Evolutionary conservation across 768 basidiomycete species (phyloP).

Genomic region (Leucosporidium scottii): DNA sequence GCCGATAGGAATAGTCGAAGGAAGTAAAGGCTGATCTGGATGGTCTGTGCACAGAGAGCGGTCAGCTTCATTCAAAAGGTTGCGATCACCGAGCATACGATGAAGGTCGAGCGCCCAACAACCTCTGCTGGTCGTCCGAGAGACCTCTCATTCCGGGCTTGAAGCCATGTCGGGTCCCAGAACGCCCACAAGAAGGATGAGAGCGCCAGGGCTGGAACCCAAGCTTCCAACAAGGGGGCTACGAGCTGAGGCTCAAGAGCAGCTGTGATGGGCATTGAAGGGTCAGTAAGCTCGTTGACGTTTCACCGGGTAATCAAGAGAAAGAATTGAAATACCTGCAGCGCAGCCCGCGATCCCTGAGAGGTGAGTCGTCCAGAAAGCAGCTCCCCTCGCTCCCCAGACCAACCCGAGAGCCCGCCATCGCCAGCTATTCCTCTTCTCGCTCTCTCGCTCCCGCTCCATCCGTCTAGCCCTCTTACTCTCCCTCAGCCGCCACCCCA

Average conservation of each 20-base stretch:
- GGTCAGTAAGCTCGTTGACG: accelerated
- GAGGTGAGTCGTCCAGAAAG: background rate
- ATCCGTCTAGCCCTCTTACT: conserved; percentile 39
- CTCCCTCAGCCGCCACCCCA: conserved; percentile 62
- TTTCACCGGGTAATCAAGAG: too few relatives aligned
- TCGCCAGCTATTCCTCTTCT: background rate
- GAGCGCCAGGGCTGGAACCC: background rate
- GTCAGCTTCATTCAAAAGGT: background rate
- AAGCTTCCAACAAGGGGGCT: background rate
- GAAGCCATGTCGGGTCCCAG: conserved; percentile 29
- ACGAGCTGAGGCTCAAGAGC: background rate
- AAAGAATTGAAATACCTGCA: too few relatives aligned
- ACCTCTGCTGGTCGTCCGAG: background rate
- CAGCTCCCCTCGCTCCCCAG: conserved; percentile 10
- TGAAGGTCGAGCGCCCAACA: background rate
- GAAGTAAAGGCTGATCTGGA: background rate
- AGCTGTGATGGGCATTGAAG: background rate
- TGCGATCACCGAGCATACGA: conserved; percentile 1
- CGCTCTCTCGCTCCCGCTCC: background rate
- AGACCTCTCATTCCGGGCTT: background rate
- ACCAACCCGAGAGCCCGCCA: conserved; percentile 2
- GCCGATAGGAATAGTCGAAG: background rate
- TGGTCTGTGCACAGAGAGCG: too few relatives aligned
- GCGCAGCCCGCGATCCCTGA: background rate
- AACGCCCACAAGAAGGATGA: conserved; percentile 11